These are phyloP conservation scores for Zizania palustris DNA, from an alignment of 202 grass and related monocot species.

Conservation along the genomic window DNA sequence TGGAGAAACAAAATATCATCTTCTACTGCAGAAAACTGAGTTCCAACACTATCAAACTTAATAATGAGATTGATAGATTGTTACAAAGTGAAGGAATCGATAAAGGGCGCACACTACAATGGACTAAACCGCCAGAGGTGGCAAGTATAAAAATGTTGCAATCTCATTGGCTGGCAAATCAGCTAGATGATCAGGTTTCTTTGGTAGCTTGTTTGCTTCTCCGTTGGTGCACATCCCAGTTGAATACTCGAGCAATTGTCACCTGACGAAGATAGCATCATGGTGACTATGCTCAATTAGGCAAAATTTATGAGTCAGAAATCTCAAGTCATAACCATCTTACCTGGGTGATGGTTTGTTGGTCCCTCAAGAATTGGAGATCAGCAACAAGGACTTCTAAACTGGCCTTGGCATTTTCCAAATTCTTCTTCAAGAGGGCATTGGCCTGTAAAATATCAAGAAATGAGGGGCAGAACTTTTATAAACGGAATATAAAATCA, in stretches of 20 bases:
- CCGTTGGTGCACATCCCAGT: slow-evolving; percentile 98
- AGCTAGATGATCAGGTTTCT: slow-evolving; percentile 54
- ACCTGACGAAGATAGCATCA: slow-evolving; percentile 51
- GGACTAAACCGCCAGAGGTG: slow-evolving; percentile 22
- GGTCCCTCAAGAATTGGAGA: slow-evolving; percentile 94
- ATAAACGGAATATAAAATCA: background rate
- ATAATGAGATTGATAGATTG: slow-evolving; percentile 17
- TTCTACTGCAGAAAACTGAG: slow-evolving; percentile 13
- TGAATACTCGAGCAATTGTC: slow-evolving; percentile 90
- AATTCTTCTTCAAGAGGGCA: slow-evolving; percentile 80
- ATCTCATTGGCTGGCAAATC: slow-evolving; percentile 18
- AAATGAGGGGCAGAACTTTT: background rate
- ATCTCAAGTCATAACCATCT: background rate
- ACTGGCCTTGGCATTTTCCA: slow-evolving; percentile 96
- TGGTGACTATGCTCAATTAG: background rate
- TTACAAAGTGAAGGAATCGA: slow-evolving; percentile 29
- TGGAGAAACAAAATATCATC: background rate
- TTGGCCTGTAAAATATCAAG: slow-evolving; percentile 58
- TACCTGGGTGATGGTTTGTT: slow-evolving; percentile 97
- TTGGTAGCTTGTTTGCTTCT: slow-evolving; percentile 72
- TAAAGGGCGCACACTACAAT: slow-evolving; percentile 6
- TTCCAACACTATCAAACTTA: slow-evolving; percentile 32
- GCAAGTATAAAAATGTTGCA: slow-evolving; percentile 24
- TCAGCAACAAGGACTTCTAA: slow-evolving; percentile 88
- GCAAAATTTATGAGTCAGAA: background rate